Evolutionary conservation across 2,329 filamentous ascomycete genomes (phyloP), one percentile per base, ranked within the genome.

Genomic region (Cladosporium austrohemisphaericum): DNA sequence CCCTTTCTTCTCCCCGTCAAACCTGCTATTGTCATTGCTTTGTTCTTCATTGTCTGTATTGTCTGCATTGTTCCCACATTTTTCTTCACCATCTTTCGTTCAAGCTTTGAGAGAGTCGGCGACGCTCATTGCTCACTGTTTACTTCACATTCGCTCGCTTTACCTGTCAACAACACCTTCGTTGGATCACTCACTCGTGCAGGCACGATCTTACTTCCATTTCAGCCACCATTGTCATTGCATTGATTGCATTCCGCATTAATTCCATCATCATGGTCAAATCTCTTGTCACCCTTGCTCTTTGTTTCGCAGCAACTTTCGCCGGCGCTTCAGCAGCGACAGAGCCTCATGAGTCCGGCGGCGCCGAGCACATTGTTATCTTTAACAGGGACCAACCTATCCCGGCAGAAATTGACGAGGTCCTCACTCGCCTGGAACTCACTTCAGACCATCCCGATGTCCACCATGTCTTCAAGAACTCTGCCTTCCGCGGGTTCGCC

Each of bases 401-500:
- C 13, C 56, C 61, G 33, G 63, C 67, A 16, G 61, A 65, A 29
- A 60, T 68, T 49, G 57, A 61, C 13, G 63, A 68, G 28, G 60
- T 71, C 5, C 59, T 72, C 16, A 50, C 57, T 13, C 55, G 65
- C 29, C 52, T 71, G 11, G 62, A 63, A 10, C 65, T 74, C 10
- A 55, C 63, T 44, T 53, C 60, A n/a, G 58, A 64, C 7, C 68
- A 72, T 51, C 57, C 67, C 3, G 63, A 69, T 50, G 68, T 71
- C 45, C 50, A 59, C 16, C 62, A 69, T 36, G 60, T 66, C 29
- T 71, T 65, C 64, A 67, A 72, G 57, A 71, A 72, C 56, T 63
- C 60, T 35, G 65, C 60, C 11, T 69, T 72, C 57, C 57, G 61
- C 26, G 68, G 69, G 38, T 68, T 73, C 50, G 57, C 67, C 32